Conservation (phyloP, 768 basidiomycete species). For the Amanita exitialis region DNA sequence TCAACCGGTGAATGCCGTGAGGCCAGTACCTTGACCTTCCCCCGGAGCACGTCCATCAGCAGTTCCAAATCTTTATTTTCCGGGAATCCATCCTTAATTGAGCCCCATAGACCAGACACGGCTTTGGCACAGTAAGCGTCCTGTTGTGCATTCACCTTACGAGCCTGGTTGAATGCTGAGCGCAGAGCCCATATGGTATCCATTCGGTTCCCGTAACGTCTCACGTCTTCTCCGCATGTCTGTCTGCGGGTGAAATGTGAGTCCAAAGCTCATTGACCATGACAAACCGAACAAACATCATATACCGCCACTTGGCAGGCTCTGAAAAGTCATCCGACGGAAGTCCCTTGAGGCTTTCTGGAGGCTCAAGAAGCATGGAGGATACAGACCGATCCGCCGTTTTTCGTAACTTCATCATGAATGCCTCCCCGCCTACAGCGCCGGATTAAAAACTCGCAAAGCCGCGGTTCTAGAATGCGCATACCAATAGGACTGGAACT, state of each 20-base stretch:
- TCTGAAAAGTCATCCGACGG: constrained; percentile 20
- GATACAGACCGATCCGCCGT: constrained; percentile 66
- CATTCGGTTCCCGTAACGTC: constrained; percentile 51
- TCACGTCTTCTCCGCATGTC: constrained; percentile 49
- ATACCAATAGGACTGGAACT: constrained; percentile 66
- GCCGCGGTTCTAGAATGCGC: not conserved
- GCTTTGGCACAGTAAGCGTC: constrained; percentile 62
- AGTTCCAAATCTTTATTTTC: constrained; percentile 66
- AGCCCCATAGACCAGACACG: constrained; percentile 36
- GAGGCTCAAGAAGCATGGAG: constrained; percentile 82
- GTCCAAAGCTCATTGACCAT: not conserved
- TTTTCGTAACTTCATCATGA: constrained; percentile 75
- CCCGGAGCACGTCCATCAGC: constrained; percentile 75
- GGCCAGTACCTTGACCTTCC: constrained; percentile 59
- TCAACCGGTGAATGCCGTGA: not conserved
- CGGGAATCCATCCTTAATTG: constrained; percentile 42
- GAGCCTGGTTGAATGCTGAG: constrained; percentile 69
- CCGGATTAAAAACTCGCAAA: not conserved
- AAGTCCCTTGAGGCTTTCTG: constrained; percentile 46
- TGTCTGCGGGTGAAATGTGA: constrained; percentile 27
- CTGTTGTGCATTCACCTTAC: constrained; percentile 56
- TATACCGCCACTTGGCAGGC: constrained; percentile 64
- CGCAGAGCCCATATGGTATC: constrained; percentile 74
- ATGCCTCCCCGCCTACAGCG: constrained; percentile 71
- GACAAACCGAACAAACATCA: constrained; percentile 44